A percentile compares a stretch with the other conserved stretches of the same genome.
phyloP scores from a whole-genome alignment of 306 rosid species.

The Glycyrrhiza uralensis region DNA sequence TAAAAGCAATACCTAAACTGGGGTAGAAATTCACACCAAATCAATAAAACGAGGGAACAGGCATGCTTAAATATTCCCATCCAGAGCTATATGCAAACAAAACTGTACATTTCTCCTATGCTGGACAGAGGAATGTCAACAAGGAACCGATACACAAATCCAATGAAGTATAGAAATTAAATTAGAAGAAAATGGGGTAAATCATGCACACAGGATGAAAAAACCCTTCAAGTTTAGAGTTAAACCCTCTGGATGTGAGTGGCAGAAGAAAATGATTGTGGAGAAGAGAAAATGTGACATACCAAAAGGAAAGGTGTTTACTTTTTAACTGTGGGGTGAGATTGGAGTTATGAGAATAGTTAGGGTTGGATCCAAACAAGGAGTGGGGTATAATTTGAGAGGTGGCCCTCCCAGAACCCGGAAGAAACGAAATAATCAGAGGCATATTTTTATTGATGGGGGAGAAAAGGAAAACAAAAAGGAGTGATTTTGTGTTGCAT shows the following conservation, averaged over 20 bases:
- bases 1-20: neutral
- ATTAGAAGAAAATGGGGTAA: neutral
- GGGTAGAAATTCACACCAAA: neutral
- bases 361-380: conserved; percentile 31
- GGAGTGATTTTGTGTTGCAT: conserved; percentile 35
- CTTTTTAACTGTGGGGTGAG: conserved; percentile 2
- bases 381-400: conserved; percentile 1
- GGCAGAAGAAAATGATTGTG: neutral
- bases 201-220: neutral
- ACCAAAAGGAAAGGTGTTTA: conserved; percentile 18
- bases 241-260: conserved; percentile 22
- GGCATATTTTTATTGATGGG: conserved; percentile 31
- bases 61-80: neutral
- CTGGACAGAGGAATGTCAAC: conserved; percentile 10
- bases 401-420: neutral
- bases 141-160: neutral
- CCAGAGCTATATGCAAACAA: neutral
- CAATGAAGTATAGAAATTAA: neutral
- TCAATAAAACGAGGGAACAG: neutral
- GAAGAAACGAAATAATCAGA: conserved; percentile 14
- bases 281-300: conserved; percentile 28
- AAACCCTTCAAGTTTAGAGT: neutral
- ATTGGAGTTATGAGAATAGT: conserved; percentile 22
- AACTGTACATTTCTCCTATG: neutral
- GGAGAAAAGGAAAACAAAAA: neutral